A percentile compares a stretch with the other conserved stretches of the same genome.
phyloP scores from a whole-genome alignment of 345 rosid genomes.

The Citrus trifoliata region DNA sequence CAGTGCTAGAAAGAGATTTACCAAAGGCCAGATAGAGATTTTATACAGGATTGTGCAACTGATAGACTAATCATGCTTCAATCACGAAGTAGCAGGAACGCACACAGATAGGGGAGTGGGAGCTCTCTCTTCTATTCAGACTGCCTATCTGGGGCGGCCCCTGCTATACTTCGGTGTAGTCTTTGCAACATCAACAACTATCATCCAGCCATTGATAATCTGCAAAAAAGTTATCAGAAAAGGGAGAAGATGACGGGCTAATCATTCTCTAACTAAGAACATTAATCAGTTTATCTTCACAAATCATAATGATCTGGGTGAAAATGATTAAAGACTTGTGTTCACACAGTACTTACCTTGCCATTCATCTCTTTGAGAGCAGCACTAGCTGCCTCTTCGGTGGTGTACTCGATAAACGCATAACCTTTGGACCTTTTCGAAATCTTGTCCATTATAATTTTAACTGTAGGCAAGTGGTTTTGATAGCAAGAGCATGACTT shows the following conservation, averaged over 20 bases:
- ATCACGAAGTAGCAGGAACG: background rate
- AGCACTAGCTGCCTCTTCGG: slow-evolving; percentile 82
- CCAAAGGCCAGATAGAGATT: background rate
- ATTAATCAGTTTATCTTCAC: background rate
- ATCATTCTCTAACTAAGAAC: slow-evolving; percentile 3
- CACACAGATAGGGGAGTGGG: background rate
- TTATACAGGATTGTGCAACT: background rate
- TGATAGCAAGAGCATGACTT: background rate
- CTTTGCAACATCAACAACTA: slow-evolving; percentile 91
- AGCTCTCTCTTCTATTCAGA: background rate
- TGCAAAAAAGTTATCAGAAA: slow-evolving; percentile 23
- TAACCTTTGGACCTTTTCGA: slow-evolving; percentile 94
- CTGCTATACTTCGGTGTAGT: slow-evolving; percentile 45
- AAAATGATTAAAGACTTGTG: background rate
- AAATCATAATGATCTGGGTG: background rate
- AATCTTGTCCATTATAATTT: slow-evolving; percentile 95
- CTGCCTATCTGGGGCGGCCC: slow-evolving; percentile 24
- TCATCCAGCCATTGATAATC: slow-evolving; percentile 99
- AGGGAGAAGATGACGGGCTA: slow-evolving; percentile 7
- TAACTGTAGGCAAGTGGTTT: slow-evolving; percentile 40
- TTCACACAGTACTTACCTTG: slow-evolving; percentile 43
- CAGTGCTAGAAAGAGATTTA: background rate
- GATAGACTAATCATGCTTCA: background rate
- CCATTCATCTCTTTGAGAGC: slow-evolving; percentile 97
- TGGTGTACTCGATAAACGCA: slow-evolving; percentile 85